These are phyloP conservation scores for Eucalyptus tenuipes DNA, from an alignment of 345 rosid genomes.

Conservation along the genomic window DNA sequence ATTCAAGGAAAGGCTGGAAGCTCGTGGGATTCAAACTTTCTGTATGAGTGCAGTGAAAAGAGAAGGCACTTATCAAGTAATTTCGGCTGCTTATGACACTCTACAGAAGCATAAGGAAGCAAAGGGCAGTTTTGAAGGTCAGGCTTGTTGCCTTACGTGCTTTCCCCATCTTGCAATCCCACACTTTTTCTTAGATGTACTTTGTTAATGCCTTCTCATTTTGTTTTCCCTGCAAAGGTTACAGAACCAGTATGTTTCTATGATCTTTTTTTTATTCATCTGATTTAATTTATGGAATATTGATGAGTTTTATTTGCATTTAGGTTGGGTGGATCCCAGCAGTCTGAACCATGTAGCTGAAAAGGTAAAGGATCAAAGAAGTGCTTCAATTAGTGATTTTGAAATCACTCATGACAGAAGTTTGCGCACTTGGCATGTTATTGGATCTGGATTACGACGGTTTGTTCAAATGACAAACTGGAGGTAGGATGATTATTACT, in stretches of 20 bases:
- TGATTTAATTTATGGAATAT: not conserved
- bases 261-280: not conserved
- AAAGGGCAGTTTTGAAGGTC: constrained; percentile 49
- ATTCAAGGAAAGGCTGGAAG: constrained; percentile 54
- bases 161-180: not conserved
- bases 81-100: constrained; percentile 53
- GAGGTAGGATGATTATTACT: constrained; percentile 29
- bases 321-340: constrained; percentile 18
- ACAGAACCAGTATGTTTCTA: not conserved
- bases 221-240: not conserved
- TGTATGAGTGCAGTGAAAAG: constrained; percentile 80
- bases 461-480: constrained; percentile 98
- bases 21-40: constrained; percentile 55
- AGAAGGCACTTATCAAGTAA: constrained; percentile 74
- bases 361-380: constrained; percentile 48
- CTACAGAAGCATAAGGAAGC: constrained; percentile 38
- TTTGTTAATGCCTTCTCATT: not conserved
- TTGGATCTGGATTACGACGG: constrained; percentile 77
- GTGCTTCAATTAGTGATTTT: constrained; percentile 67
- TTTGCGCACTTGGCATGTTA: constrained; percentile 60
- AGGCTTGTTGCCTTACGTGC: not conserved
- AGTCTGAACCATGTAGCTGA: constrained; percentile 80
- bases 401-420: constrained; percentile 49
- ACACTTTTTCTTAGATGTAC: not conserved
- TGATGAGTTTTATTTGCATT: not conserved